Evolutionary conservation across 2,329 filamentous ascomycete species (phyloP).

Genomic region (Monilinia fructigena): DNA sequence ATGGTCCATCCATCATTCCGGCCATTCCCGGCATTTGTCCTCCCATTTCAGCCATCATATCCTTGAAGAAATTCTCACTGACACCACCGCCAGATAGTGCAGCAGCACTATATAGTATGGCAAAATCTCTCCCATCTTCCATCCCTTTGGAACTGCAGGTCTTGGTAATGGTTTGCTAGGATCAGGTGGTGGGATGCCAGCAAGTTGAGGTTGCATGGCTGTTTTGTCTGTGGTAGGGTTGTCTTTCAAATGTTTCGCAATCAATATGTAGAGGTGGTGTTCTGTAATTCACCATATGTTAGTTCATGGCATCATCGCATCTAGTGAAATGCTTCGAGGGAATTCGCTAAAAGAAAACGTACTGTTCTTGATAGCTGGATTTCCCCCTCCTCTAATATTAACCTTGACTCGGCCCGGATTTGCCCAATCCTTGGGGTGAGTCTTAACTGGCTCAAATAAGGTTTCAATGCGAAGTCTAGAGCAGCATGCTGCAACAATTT

Average conservation of each 20-base stretch:
- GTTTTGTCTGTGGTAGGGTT: constrained; percentile 75
- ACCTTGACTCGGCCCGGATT: constrained; percentile 91
- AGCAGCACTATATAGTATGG: constrained; percentile 84
- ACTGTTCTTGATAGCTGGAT: constrained; percentile 63
- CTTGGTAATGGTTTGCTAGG: constrained; percentile 66
- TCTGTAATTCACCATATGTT: constrained; percentile 48
- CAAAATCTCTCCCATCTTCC: constrained; percentile 83
- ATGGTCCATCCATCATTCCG: constrained; percentile 41
- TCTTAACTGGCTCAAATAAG: constrained; percentile 86
- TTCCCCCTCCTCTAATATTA: constrained; percentile 61
- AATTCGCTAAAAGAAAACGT: constrained; percentile 36
- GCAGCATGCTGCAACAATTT: constrained; percentile 85
- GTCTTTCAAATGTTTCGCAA: constrained; percentile 71
- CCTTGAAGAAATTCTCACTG: constrained; percentile 89
- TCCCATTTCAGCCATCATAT: constrained; percentile 94
- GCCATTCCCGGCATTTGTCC: constrained; percentile 44
- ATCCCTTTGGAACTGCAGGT: constrained; percentile 77
- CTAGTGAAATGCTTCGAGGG: background rate
- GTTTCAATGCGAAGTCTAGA: constrained; percentile 67
- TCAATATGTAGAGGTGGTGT: constrained; percentile 81
- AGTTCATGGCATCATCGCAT: background rate
- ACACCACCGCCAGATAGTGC: constrained; percentile 92
- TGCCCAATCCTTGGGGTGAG: constrained; percentile 94
- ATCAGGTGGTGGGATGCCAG: constrained; percentile 64
- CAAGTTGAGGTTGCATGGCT: constrained; percentile 70